Evolutionary conservation across 2,329 filamentous ascomycete genomes (phyloP).

Genomic region (Tolypocladium endophyticum): DNA sequence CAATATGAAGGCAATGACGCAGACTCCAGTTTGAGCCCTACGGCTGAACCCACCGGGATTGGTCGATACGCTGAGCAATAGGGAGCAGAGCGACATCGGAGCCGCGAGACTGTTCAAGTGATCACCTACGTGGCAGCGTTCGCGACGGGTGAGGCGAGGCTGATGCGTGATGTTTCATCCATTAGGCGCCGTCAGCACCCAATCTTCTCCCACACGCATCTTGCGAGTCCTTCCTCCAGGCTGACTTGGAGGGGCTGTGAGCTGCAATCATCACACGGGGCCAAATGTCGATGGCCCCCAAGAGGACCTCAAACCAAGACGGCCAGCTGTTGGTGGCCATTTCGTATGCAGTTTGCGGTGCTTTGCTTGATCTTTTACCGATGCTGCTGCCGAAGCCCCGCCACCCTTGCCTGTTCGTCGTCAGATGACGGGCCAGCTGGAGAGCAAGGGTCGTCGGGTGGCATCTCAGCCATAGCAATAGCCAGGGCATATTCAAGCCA

Average conservation of each 20-base stretch:
- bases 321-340: background rate
- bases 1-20: background rate
- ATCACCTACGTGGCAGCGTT: slow-evolving; percentile 8
- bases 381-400: background rate
- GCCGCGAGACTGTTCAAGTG: slow-evolving; percentile 4
- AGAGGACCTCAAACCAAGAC: background rate
- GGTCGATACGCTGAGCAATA: background rate
- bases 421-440: background rate
- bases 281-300: background rate
- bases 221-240: background rate
- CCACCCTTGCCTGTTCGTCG: background rate
- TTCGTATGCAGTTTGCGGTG: background rate
- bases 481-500: background rate
- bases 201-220: background rate
- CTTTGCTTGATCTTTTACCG: background rate
- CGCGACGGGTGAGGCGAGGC: background rate
- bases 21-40: background rate
- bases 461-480: background rate
- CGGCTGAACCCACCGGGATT: background rate
- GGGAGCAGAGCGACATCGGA: background rate
- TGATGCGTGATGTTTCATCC: background rate
- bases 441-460: background rate
- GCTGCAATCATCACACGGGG: background rate
- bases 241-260: background rate
- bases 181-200: background rate